A percentile compares a stretch with the other conserved stretches of the same genome.
phyloP scores from a whole-genome alignment of 805 yeast species.

The Hagleromyces aurorensis region DNA sequence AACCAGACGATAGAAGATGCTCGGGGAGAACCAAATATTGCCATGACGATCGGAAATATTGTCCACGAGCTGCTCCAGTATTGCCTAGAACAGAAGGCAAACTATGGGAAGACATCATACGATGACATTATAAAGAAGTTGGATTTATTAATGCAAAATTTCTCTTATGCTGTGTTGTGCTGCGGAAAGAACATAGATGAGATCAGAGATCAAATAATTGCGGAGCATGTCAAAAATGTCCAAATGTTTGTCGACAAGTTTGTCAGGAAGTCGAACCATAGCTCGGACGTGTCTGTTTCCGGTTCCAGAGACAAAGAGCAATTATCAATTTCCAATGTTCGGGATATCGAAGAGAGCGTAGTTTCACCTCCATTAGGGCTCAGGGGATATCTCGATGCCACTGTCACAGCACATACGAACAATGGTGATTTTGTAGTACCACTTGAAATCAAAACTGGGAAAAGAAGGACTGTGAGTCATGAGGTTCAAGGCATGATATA shows the following conservation, averaged over 20 bases:
- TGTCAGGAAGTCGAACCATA: constrained; percentile 30
- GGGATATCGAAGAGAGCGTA: constrained; percentile 84
- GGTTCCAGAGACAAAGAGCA: constrained; percentile 32
- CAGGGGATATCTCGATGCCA: constrained; percentile 84
- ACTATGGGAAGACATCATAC: constrained; percentile 23
- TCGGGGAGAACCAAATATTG: constrained; percentile 49
- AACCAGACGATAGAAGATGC: constrained; percentile 48
- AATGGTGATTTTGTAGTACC: constrained; percentile 53
- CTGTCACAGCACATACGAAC: constrained; percentile 52
- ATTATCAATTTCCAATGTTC: constrained; percentile 51
- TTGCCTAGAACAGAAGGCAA: constrained; percentile 32
- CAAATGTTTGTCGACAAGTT: constrained; percentile 45
- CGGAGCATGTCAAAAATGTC: constrained; percentile 44
- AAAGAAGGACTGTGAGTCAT: constrained; percentile 52
- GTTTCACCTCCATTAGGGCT: constrained; percentile 90
- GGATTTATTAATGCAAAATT: constrained; percentile 36
- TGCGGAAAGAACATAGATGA: constrained; percentile 43
- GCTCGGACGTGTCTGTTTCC: constrained; percentile 18
- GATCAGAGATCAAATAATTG: constrained; percentile 36
- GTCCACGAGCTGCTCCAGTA: constrained; percentile 66
- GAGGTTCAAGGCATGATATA: constrained; percentile 83
- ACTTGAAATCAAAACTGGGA: constrained; percentile 86
- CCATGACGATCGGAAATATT: constrained; percentile 71
- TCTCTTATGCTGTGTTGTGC: constrained; percentile 45
- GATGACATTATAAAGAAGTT: constrained; percentile 27